Percentiles rank a stretch among this genome's conserved stretches.
Conservation (phyloP, 1,284 basidiomycete genomes). For the Testicularia cyperi region DNA sequence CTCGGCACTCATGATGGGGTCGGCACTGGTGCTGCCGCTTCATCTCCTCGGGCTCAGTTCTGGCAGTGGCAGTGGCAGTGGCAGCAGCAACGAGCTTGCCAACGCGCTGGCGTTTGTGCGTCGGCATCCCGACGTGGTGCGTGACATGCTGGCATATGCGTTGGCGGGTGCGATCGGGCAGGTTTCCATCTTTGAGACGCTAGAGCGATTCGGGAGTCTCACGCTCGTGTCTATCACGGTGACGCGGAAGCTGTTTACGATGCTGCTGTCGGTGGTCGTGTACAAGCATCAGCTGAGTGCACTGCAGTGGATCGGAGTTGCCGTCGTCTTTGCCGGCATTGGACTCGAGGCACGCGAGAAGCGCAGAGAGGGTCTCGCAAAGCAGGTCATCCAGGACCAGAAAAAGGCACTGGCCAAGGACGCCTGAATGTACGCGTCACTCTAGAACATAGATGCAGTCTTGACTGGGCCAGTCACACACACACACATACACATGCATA, state of each 20-base stretch:
- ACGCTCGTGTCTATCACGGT: conserved; percentile 65
- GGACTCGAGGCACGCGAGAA: conserved; percentile 79
- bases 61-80: too few relatives aligned
- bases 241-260: conserved; percentile 97
- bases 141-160: conserved; percentile 81
- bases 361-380: conserved; percentile 33
- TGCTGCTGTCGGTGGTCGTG: conserved; percentile 89
- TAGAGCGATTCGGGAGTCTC: conserved; percentile 90
- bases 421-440: too few relatives aligned
- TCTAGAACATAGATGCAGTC: too few relatives aligned
- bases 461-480: too few relatives aligned
- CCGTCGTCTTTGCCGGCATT: conserved; percentile 87
- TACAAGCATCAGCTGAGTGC: conserved; percentile 82
- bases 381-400: conserved; percentile 20
- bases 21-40: conserved; percentile 67
- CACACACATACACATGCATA: too few relatives aligned
- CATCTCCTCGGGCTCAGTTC: conserved; percentile 54
- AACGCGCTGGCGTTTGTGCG: conserved; percentile 67
- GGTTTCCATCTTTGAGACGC: conserved; percentile 96
- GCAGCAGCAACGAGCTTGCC: conserved; percentile 19
- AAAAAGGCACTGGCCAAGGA: conserved; percentile 35
- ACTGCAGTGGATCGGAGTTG: conserved; percentile 89
- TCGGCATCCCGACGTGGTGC: conserved; percentile 75
- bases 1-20: conserved; percentile 48
- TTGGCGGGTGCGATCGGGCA: conserved; percentile 90